phyloP scores from a whole-genome alignment of 2,329 filamentous ascomycete species.

The Cercospora beticola region DNA sequence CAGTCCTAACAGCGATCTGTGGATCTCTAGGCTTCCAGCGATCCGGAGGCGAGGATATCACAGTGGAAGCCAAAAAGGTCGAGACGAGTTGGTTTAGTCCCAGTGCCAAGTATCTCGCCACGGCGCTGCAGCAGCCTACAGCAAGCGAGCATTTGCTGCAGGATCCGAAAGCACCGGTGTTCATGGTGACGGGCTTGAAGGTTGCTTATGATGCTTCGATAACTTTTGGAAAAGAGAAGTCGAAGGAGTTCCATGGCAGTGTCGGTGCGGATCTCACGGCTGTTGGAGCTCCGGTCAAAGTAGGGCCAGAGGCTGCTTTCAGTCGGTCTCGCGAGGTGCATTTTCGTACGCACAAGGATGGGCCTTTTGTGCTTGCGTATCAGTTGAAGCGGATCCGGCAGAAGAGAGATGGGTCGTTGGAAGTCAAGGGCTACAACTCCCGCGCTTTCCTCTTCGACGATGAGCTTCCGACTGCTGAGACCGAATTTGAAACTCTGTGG shows the following conservation, averaged over 20 bases:
- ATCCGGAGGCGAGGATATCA: not conserved
- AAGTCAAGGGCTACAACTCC: not conserved
- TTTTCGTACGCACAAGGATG: not conserved
- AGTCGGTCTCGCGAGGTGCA: not conserved
- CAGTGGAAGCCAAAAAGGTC: not conserved
- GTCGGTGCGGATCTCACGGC: not conserved
- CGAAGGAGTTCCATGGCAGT: not conserved
- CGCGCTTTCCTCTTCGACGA: not conserved
- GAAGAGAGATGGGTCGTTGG: not conserved
- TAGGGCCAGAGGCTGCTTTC: not conserved
- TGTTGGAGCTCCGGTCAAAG: not conserved
- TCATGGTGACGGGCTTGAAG: slow-evolving; percentile 1
- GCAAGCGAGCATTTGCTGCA: not conserved
- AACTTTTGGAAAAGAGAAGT: not conserved
- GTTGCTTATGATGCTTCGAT: not conserved
- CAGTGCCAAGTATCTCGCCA: not conserved
- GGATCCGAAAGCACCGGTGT: not conserved
- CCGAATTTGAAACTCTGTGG: not conserved
- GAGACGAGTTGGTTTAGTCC: not conserved
- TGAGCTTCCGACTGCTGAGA: not conserved
- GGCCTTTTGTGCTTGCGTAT: not conserved
- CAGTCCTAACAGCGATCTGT: not conserved
- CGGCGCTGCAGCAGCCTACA: not conserved
- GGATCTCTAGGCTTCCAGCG: not conserved
- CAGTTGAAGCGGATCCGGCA: not conserved